Percentiles rank a stretch among this genome's conserved stretches.
These are phyloP conservation scores for Neoscytalidium dimidiatum DNA, from an alignment of 2,329 filamentous ascomycete genomes.

Conservation along the genomic window DNA sequence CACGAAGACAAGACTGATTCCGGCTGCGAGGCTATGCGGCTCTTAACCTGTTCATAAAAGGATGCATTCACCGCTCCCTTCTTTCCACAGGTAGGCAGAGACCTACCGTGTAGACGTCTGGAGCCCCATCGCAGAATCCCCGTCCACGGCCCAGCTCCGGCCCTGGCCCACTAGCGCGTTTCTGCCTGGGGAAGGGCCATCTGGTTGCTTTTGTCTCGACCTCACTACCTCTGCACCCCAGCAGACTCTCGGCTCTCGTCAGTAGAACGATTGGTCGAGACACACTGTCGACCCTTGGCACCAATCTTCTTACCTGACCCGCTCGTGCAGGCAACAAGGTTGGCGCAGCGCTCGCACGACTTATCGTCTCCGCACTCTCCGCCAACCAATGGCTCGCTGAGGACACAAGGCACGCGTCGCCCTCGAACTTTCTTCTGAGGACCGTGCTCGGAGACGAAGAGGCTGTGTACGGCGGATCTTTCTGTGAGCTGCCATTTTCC, in stretches of 20 bases:
- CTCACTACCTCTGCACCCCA: neutral
- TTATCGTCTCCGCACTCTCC: neutral
- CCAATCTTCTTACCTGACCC: neutral
- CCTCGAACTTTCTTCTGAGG: neutral
- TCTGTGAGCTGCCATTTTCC: neutral
- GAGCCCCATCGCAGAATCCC: neutral
- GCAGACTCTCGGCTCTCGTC: neutral
- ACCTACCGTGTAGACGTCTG: neutral
- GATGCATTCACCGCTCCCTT: neutral
- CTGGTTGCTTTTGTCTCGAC: neutral
- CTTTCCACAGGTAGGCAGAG: neutral
- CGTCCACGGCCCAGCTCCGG: neutral
- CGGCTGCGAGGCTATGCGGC: neutral
- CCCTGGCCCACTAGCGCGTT: neutral
- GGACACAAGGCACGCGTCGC: neutral
- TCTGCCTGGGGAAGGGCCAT: slow-evolving; percentile 9
- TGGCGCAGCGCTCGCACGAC: neutral
- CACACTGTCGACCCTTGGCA: neutral
- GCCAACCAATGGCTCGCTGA: neutral
- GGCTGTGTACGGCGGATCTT: neutral
- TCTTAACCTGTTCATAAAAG: neutral
- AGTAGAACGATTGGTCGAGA: neutral
- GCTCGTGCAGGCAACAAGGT: neutral
- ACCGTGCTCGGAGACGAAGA: neutral
- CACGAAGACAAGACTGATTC: neutral